These are phyloP conservation scores for Solanum ahanhuiri DNA, from an alignment of 257 asterid genomes.

Conservation along the genomic window DNA sequence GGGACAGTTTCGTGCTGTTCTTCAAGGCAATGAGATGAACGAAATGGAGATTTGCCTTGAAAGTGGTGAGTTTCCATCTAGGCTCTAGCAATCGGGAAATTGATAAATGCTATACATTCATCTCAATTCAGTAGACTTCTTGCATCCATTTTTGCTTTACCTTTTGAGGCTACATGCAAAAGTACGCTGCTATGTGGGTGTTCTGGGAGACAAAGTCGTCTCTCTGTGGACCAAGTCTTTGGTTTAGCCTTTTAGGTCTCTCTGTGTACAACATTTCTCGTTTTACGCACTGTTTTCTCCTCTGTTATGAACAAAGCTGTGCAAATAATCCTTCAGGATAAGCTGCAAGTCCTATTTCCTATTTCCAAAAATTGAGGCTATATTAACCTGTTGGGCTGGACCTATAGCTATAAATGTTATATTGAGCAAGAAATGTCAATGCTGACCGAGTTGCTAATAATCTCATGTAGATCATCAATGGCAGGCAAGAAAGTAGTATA, in stretches of 20 bases:
- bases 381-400: not conserved
- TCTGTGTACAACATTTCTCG: not conserved
- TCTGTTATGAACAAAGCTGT: not conserved
- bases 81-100: not conserved
- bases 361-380: not conserved
- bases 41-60: slow-evolving; percentile 94
- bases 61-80: slow-evolving; percentile 62
- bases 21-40: slow-evolving; percentile 82
- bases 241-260: not conserved
- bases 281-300: not conserved
- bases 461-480: slow-evolving; percentile 1
- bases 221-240: not conserved
- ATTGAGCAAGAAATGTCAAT: not conserved
- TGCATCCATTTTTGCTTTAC: slow-evolving; percentile 3
- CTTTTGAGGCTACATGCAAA: not conserved
- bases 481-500: slow-evolving; percentile 6
- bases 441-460: slow-evolving; percentile 4
- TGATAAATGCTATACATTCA: not conserved
- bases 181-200: not conserved
- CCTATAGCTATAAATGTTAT: not conserved
- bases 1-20: slow-evolving; percentile 95
- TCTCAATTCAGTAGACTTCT: slow-evolving; percentile 2
- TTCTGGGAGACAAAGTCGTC: not conserved
- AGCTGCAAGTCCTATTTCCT: not conserved
- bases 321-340: not conserved